Evolutionary conservation across 2,329 filamentous ascomycete genomes (phyloP), one percentile per base, ranked within the genome.

Genomic region (Nemania diffusa): DNA sequence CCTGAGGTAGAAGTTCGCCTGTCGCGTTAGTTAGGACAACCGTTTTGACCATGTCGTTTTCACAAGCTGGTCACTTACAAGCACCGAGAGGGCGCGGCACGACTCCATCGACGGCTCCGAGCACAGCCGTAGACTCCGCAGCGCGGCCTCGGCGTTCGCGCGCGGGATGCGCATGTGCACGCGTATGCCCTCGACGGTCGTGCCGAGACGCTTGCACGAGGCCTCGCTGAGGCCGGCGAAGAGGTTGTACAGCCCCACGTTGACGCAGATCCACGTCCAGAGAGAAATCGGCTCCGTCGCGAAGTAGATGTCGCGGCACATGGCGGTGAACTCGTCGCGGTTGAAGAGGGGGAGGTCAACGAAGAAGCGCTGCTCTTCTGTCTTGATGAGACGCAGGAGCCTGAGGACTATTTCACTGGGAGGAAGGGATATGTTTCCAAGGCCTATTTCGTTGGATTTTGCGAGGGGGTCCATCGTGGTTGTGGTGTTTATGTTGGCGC

Each of bases 251-350:
- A 77, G 73, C 3, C 74, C 74, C 2, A 73, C 69, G 29, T 77
- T 76, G 6, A 75, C 75, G 24, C 67, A 68, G 27, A 74, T 73
- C 75, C 75, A 77, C 13, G 65, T 70, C 69, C 71, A 73, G 8
- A 76, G 61, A 9, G 74, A 75, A 17, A 76, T 68, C 0, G 73
- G 73, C 56, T 74, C 71, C n/a, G 72, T 73, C 6, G 75, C 74
- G 34, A 77, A 76, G 64, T 75, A 77, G 34, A 76, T 73, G 1
- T 69, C 65, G 1, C 72, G 71, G 48, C 75, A 77, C 56, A 75
- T 68, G 22, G 71, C 66, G n/a, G 69, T 62, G 61, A 77, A 76
- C 20, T 75, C 74, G 24, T 73, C 68, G 56, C 73, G 68, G 9
- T 72, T 32, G 20, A 75, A 73, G 15, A 73, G 55, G 2, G 73